These are phyloP conservation scores for Penicillium lagena DNA, from an alignment of 495 filamentous ascomycete species.

Conservation along the genomic window DNA sequence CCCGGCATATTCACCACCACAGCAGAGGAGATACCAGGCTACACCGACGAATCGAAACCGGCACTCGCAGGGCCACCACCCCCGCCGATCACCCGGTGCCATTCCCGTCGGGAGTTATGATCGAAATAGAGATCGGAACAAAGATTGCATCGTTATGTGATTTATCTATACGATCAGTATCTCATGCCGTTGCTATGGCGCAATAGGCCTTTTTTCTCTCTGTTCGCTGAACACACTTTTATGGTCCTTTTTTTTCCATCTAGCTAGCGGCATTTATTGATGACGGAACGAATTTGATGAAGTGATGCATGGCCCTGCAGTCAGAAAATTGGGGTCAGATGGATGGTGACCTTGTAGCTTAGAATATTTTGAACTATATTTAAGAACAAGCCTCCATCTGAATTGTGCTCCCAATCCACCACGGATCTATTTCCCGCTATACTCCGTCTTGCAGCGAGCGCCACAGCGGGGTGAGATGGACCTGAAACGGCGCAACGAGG, in stretches of 20 bases:
- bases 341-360: no score
- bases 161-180: background rate
- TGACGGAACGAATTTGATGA: conserved; percentile 17
- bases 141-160: conserved; percentile 44
- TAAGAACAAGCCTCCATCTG: no score
- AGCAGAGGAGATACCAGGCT: conserved; percentile 19
- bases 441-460: no score
- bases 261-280: background rate
- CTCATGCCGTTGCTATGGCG: no score
- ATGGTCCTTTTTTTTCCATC: no score
- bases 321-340: no score
- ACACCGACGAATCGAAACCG: conserved; percentile 2
- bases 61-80: no score
- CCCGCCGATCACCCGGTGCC: conserved; percentile 8
- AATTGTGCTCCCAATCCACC: conserved; percentile 3
- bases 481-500: no score
- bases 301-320: background rate
- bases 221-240: background rate
- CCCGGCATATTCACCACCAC: conserved; percentile 57
- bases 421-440: conserved; percentile 9
- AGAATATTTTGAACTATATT: no score
- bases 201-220: background rate
- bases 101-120: conserved; percentile 11
- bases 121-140: conserved; percentile 21
- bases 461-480: no score